phyloP scores from a whole-genome alignment of 441 rosid species.

The Lepidium campestre region DNA sequence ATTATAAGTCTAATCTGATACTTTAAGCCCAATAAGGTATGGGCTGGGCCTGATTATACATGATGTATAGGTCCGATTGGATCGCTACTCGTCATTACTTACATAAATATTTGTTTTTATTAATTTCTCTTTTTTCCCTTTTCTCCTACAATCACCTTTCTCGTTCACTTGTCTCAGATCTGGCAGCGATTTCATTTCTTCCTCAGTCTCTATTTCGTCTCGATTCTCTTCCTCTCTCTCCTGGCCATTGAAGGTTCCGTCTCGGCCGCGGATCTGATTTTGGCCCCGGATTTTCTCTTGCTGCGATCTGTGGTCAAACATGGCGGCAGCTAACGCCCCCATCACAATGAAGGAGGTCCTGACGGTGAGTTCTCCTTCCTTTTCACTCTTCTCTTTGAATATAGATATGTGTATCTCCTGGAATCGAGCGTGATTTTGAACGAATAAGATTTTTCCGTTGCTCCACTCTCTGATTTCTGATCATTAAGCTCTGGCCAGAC shows the following conservation, averaged over 20 bases:
- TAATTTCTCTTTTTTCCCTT: neutral
- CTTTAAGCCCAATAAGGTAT: neutral
- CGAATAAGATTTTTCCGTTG: neutral
- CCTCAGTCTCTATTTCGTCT: constrained; percentile 11
- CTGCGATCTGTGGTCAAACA: constrained; percentile 46
- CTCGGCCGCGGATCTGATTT: constrained; percentile 47
- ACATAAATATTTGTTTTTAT: neutral
- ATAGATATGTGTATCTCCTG: neutral
- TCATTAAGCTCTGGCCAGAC: neutral
- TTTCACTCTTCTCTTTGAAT: neutral
- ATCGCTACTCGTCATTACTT: neutral
- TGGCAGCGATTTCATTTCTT: constrained; percentile 41
- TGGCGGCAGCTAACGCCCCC: constrained; percentile 67
- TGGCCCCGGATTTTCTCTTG: constrained; percentile 19
- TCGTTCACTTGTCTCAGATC: constrained; percentile 54
- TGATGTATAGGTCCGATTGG: constrained; percentile 19
- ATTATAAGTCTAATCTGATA: neutral
- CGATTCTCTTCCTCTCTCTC: constrained; percentile 21
- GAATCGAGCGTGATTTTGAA: constrained; percentile 14
- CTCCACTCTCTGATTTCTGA: neutral
- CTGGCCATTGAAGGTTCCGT: constrained; percentile 29
- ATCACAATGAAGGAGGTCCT: constrained; percentile 63
- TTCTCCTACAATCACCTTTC: constrained; percentile 22
- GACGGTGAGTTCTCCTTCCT: constrained; percentile 35
- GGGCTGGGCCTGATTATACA: neutral